These are phyloP conservation scores for Lophiotrema nucula DNA, from an alignment of 495 filamentous ascomycete genomes.

Conservation along the genomic window DNA sequence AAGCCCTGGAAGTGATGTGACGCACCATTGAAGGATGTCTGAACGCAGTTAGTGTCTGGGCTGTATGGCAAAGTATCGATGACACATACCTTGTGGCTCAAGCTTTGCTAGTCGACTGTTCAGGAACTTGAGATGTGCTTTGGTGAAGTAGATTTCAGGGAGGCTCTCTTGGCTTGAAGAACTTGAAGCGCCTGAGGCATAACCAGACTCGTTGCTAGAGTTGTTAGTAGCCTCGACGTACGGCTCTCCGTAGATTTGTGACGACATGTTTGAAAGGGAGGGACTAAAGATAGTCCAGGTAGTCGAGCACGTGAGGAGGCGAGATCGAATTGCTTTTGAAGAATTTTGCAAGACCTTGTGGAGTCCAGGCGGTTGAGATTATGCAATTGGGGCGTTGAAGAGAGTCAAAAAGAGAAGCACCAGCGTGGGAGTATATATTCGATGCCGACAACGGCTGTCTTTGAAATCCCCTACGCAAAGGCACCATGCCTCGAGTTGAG, in stretches of 20 bases:
- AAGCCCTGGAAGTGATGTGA: slow-evolving; percentile 82
- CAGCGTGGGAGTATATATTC: slow-evolving; percentile 30
- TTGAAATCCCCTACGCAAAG: slow-evolving; percentile 33
- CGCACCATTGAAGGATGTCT: slow-evolving; percentile 91
- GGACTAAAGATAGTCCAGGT: background rate
- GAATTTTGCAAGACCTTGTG: background rate
- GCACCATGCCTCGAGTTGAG: slow-evolving; percentile 36
- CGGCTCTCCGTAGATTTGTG: slow-evolving; percentile 5
- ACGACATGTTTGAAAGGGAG: slow-evolving; percentile 20
- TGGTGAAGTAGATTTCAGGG: slow-evolving; percentile 81
- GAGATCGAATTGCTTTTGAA: background rate
- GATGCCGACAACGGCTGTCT: slow-evolving; percentile 18
- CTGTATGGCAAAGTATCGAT: background rate
- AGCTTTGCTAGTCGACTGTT: slow-evolving; percentile 85
- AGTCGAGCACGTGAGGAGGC: slow-evolving; percentile 7
- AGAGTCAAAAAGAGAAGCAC: slow-evolving; percentile 7
- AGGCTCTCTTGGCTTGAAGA: slow-evolving; percentile 62
- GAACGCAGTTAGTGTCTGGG: slow-evolving; percentile 13
- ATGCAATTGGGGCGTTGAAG: background rate
- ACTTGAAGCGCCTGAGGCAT: slow-evolving; percentile 73
- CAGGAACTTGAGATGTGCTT: slow-evolving; percentile 81
- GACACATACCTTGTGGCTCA: slow-evolving; percentile 61
- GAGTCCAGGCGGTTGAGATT: background rate
- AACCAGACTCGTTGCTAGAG: slow-evolving; percentile 70
- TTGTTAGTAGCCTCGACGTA: slow-evolving; percentile 8